Conservation (phyloP, 306 rosid species). For the Vigna trinervia region DNA sequence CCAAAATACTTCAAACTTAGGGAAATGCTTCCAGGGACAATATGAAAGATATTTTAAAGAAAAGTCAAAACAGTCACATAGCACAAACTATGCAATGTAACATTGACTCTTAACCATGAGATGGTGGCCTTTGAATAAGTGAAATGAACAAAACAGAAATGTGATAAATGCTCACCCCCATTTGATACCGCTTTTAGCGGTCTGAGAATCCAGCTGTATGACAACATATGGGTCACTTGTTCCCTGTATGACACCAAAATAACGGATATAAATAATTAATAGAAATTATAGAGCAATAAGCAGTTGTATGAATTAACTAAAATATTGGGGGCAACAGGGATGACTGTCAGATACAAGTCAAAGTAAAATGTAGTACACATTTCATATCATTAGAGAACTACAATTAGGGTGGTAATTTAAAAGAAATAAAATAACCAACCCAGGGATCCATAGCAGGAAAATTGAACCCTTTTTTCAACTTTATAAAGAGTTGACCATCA, state of each 20-base stretch:
- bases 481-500: constrained; percentile 78
- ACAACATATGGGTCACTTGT: constrained; percentile 95
- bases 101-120: constrained; percentile 24
- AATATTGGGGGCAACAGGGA: background rate
- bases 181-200: constrained; percentile 75
- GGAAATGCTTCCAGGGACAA: constrained; percentile 18
- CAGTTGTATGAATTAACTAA: constrained; percentile 2
- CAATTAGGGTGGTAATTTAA: constrained; percentile 17
- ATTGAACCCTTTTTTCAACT: constrained; percentile 78
- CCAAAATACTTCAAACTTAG: background rate
- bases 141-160: constrained; percentile 19
- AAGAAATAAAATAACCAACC: constrained; percentile 57
- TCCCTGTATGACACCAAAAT: constrained; percentile 66
- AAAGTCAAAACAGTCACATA: constrained; percentile 3
- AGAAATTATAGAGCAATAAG: constrained; percentile 32
- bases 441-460: constrained; percentile 97
- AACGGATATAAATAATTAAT: constrained; percentile 16
- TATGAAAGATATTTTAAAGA: constrained; percentile 12
- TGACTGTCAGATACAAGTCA: constrained; percentile 11
- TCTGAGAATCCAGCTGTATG: constrained; percentile 83
- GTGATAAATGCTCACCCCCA: constrained; percentile 79
- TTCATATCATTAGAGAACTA: constrained; percentile 31
- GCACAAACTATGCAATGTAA: constrained; percentile 9
- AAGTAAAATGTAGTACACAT: constrained; percentile 30
- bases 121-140: constrained; percentile 20